These are phyloP conservation scores for Beta lomatogona DNA, from an alignment of 179 eudicot species.

Conservation along the genomic window DNA sequence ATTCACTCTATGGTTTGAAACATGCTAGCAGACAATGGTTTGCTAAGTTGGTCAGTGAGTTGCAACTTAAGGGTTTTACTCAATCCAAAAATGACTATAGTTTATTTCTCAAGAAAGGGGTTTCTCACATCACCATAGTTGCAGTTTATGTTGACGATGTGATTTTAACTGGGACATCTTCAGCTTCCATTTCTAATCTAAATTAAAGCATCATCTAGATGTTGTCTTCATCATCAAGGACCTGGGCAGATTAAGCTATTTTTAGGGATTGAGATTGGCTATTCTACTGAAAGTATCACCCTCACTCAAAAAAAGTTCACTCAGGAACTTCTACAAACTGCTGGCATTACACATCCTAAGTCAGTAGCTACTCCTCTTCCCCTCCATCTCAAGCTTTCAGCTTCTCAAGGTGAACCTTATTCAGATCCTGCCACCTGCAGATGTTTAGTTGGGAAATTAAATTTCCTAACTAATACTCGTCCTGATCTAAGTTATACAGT, in stretches of 20 bases:
- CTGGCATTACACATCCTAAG: no score
- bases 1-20: slow-evolving; percentile 10
- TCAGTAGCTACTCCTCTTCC: no score
- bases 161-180: not conserved
- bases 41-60: not conserved
- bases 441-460: not conserved
- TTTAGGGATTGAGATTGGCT: not conserved
- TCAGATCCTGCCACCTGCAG: not conserved
- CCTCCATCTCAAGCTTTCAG: no score
- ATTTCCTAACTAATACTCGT: not conserved
- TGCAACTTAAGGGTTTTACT: not conserved
- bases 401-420: not conserved
- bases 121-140: not conserved
- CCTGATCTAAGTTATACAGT: not conserved
- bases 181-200: not conserved
- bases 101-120: not conserved
- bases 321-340: no score
- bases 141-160: not conserved
- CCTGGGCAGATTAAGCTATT: not conserved
- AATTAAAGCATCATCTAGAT: not conserved
- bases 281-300: not conserved
- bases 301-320: no score
- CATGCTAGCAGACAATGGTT: slow-evolving; percentile 14
- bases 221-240: not conserved
- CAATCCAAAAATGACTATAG: not conserved